Percentiles rank a stretch among this genome's conserved stretches.
Conservation (phyloP, 192 early-diverging fungal species). For the Coemansia aciculifera region DNA sequence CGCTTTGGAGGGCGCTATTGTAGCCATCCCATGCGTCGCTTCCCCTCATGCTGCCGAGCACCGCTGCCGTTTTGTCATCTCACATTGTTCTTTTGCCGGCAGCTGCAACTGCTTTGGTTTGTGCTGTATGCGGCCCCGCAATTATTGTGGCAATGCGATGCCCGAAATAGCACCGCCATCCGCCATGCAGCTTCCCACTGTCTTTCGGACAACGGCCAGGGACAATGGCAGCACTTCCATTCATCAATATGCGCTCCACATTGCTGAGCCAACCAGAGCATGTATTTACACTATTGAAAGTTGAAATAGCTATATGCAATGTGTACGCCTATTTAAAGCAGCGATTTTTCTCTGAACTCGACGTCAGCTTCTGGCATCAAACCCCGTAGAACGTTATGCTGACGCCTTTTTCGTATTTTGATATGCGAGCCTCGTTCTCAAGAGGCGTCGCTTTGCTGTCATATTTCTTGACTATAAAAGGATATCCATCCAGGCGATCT, state of each 20-base stretch:
- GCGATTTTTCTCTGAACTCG: neutral
- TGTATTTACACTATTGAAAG: neutral
- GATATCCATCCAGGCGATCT: neutral
- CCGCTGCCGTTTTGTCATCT: neutral
- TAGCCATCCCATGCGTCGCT: neutral
- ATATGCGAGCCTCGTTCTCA: conserved; percentile 13
- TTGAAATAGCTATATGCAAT: neutral
- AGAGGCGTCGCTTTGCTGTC: neutral
- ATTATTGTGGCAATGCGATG: neutral
- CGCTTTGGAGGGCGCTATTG: conserved; percentile 1
- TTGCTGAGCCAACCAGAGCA: neutral
- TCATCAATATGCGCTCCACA: neutral
- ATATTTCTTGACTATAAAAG: neutral
- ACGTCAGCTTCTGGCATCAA: neutral
- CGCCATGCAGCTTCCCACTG: conserved; percentile 1
- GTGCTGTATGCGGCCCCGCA: conserved; percentile 1
- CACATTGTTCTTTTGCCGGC: conserved; percentile 2
- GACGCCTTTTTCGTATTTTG: neutral
- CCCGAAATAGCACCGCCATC: neutral
- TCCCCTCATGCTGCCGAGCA: conserved; percentile 1
- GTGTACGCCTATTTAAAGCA: neutral
- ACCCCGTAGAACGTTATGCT: neutral
- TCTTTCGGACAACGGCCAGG: neutral
- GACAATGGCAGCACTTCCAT: neutral
- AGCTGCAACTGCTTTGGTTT: neutral